Evolutionary conservation across 176 grass and related monocot species (phyloP).

Genomic region (Hordeum marinum): DNA sequence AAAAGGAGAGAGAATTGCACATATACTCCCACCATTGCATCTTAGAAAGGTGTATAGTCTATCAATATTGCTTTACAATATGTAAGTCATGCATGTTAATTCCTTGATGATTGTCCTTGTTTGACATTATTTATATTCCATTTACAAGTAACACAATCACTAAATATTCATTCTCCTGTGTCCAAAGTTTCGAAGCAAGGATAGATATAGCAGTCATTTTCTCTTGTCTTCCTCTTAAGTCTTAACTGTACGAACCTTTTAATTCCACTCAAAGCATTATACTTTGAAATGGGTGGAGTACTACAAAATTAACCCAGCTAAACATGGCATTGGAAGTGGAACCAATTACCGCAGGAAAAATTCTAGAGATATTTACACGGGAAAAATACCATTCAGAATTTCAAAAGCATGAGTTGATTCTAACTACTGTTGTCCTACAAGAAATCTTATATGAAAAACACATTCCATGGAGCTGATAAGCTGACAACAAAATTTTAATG

Average conservation of each 20-base stretch:
- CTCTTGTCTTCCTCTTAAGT: not conserved
- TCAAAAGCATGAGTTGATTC: not conserved
- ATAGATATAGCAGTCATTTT: not conserved
- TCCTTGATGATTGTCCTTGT: not conserved
- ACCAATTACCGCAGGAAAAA: not conserved
- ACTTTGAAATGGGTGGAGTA: not conserved
- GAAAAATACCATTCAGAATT: not conserved
- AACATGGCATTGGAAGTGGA: not conserved
- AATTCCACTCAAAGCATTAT: not conserved
- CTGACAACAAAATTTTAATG: not conserved
- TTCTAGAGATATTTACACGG: not conserved
- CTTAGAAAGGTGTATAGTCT: not conserved
- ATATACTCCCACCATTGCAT: not conserved
- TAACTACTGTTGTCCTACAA: not conserved
- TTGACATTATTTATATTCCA: not conserved
- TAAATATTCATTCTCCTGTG: not conserved
- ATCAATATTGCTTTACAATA: not conserved
- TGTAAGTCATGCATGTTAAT: not conserved
- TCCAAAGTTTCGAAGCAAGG: not conserved
- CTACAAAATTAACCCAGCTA: conserved; percentile 6
- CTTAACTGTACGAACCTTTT: not conserved
- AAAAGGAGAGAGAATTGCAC: not conserved
- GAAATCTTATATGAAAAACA: not conserved
- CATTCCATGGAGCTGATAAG: not conserved
- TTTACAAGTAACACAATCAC: not conserved